Evolutionary conservation across 495 filamentous ascomycete genomes (phyloP).

Genomic region (Neurospora discreta): DNA sequence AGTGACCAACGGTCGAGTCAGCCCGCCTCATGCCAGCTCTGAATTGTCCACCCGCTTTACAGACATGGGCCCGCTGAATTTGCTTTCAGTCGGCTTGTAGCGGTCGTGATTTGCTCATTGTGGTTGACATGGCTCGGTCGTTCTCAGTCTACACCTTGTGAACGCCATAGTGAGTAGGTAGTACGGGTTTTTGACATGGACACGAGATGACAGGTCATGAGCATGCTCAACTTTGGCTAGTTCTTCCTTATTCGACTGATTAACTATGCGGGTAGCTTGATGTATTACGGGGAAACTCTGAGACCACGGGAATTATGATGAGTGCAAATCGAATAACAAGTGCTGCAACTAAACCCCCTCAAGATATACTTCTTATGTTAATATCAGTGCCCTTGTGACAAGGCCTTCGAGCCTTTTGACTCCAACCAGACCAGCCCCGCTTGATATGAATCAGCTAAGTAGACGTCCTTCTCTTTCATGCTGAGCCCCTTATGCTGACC

Average conservation of each 20-base stretch:
- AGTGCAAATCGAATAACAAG: not conserved
- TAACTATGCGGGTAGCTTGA: not conserved
- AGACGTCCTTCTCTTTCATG: not conserved
- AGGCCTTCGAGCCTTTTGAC: not conserved
- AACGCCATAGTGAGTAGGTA: not conserved
- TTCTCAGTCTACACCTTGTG: not conserved
- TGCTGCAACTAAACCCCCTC: not conserved
- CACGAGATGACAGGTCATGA: not conserved
- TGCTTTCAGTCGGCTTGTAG: not conserved
- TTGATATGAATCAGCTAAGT: not conserved
- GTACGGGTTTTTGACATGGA: not conserved
- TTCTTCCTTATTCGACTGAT: not conserved
- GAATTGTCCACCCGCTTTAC: not conserved
- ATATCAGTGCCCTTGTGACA: not conserved
- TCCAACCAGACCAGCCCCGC: not conserved
- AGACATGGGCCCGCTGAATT: not conserved
- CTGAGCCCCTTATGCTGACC: not conserved
- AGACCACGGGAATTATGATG: not conserved
- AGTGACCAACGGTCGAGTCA: not conserved
- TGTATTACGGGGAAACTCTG: not conserved
- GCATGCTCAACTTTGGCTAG: not conserved
- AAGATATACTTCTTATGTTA: not conserved
- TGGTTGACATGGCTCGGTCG: not conserved
- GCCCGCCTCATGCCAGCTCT: not conserved
- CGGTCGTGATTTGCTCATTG: not conserved